A percentile compares a stretch with the other conserved stretches of the same genome.
Evolutionary conservation across 331 rosid species (phyloP).

Genomic region (Rosa hybrid): DNA sequence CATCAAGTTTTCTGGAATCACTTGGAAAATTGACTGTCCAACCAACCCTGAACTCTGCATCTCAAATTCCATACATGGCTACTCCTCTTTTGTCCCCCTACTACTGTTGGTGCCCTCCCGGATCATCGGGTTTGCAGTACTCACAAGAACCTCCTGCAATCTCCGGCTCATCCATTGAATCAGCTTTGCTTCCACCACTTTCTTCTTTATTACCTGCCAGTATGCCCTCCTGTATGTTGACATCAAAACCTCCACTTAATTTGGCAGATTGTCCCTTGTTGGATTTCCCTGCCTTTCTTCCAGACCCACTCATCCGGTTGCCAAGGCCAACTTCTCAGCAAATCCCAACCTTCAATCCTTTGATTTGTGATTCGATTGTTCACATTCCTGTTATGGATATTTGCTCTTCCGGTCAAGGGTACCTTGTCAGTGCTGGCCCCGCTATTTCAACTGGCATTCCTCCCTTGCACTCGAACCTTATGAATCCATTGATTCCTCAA

Average conservation of each 20-base stretch:
- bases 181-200: slow-evolving; percentile 58
- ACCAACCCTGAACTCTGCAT: slow-evolving; percentile 41
- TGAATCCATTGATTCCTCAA: slow-evolving; percentile 68
- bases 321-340: slow-evolving; percentile 77
- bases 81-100: slow-evolving; percentile 82
- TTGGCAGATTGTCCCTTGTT: slow-evolving; percentile 42
- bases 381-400: slow-evolving; percentile 89
- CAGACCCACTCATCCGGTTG: slow-evolving; percentile 72
- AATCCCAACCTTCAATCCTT: slow-evolving; percentile 87
- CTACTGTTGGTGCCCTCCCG: slow-evolving; percentile 95
- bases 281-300: slow-evolving; percentile 80
- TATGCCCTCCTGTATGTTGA: slow-evolving; percentile 55
- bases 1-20: slow-evolving; percentile 61
- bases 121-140: slow-evolving; percentile 49
- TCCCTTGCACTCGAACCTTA: slow-evolving; percentile 68
- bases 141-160: slow-evolving; percentile 45
- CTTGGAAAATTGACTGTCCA: slow-evolving; percentile 49
- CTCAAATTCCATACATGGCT: slow-evolving; percentile 46
- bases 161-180: slow-evolving; percentile 30
- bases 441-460: slow-evolving; percentile 67
- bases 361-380: slow-evolving; percentile 93
- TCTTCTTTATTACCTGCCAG: slow-evolving; percentile 62
- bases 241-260: slow-evolving; percentile 58
- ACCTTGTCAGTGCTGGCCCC: slow-evolving; percentile 94
- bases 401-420: slow-evolving; percentile 95